Evolutionary conservation across 2,329 filamentous ascomycete species (phyloP), one percentile per base, ranked within the genome.

Genomic region (Aspergillus vadensis): DNA sequence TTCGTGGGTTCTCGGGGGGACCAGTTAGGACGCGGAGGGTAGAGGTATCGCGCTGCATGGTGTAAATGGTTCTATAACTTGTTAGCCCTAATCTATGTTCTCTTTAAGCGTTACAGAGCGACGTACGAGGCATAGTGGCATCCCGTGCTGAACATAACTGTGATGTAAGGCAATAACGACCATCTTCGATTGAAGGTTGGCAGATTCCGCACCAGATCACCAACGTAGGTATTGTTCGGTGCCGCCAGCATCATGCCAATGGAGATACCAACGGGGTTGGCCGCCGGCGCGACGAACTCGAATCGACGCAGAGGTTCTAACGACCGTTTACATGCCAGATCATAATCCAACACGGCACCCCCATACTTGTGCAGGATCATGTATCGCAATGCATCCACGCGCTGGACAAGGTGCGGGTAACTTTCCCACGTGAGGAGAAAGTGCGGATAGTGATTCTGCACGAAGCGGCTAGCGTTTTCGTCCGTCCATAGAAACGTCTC

Each of bases 101-200:
- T 12, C 27, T 12, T 1, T 30, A 4, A 4, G 27, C 27, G 27
- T 30, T 2, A 5, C 0, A 12, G 1, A 30, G 4, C 0, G 21
- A 68, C 73, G 41, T 65, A 76, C 72, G 77, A 79, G 23, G 75
- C 77, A 59, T 77, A 80, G 60, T 80, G 77, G 43, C 77, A 79
- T 12, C 77, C 77, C 1, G 77, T 79, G 62, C 76, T 79, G 62
- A 79, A 79, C 77, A 79, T 80, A 32, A 80, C 75, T 2, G 77
- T 78, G 3, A 74, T 64, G 52, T 80, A 79, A 0, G 77, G 76
- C 32, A 79, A 61, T 2, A 74, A 69, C 17, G 79, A 69, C 77
- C 77, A 80, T n/a, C 72, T 63, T 5, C 68, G 69, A 61, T 80
- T 75, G 52, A 78, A 79, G 0, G 63, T 60, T 1, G 66, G 61